Conservation (phyloP, 208 protist species). For the Trypanosoma platydactyli region DNA sequence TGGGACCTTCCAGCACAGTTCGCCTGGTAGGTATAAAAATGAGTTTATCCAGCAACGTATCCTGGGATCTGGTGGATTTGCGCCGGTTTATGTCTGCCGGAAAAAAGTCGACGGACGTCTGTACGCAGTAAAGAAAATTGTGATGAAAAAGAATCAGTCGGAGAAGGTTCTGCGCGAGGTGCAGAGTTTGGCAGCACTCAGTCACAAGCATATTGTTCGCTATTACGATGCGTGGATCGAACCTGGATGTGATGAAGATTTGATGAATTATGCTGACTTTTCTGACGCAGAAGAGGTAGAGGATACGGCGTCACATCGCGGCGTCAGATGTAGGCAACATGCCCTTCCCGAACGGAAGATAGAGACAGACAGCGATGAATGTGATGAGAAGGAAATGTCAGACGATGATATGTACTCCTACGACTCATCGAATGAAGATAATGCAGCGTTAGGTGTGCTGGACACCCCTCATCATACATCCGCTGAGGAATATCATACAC, state of each 20-base stretch:
- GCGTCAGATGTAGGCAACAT: too few species aligned
- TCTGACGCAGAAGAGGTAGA: constrained; percentile 6
- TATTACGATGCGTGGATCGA: constrained; percentile 91
- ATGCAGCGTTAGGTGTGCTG: neutral
- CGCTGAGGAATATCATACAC: constrained; percentile 49
- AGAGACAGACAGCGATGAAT: constrained; percentile 7
- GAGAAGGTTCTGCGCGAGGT: constrained; percentile 74
- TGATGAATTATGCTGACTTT: constrained; percentile 54
- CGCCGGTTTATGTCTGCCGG: constrained; percentile 82
- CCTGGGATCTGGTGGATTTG: constrained; percentile 79
- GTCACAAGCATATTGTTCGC: constrained; percentile 84
- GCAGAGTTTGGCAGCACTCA: constrained; percentile 72
- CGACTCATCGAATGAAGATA: constrained; percentile 25
- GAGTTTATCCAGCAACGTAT: constrained; percentile 83
- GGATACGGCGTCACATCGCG: constrained; percentile 13
- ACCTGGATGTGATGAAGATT: constrained; percentile 76
- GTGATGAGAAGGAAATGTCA: constrained; percentile 4
- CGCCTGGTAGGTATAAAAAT: constrained; percentile 63
- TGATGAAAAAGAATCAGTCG: constrained; percentile 58
- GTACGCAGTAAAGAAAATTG: constrained; percentile 88
- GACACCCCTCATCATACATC: constrained; percentile 13
- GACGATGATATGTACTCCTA: constrained; percentile 3
- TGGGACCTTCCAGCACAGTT: constrained; percentile 47
- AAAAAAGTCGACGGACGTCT: constrained; percentile 81
- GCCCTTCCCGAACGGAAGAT: neutral